Percentiles rank a stretch among this genome's conserved stretches.
Evolutionary conservation across 306 rosid species (phyloP).

Genomic region (Citrullus amarus): DNA sequence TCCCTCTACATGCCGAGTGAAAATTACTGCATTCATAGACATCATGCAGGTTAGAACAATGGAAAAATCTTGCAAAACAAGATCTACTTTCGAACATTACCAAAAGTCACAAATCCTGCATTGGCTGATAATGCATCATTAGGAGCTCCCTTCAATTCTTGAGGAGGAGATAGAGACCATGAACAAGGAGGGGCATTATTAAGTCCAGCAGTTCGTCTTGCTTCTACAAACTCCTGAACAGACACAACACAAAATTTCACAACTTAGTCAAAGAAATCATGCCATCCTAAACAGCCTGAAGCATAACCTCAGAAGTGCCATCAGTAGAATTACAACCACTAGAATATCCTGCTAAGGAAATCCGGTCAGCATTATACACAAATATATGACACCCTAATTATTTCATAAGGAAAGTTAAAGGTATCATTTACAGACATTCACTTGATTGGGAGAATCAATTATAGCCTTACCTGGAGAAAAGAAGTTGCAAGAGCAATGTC

Average conservation of each 20-base stretch:
- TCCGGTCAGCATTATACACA: background rate
- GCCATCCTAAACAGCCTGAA: background rate
- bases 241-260: constrained; percentile 2
- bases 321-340: background rate
- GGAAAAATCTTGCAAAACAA: constrained; percentile 6
- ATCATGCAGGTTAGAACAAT: constrained; percentile 5
- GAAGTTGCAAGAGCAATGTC: constrained; percentile 87
- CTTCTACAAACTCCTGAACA: constrained; percentile 90
- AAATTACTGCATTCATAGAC: constrained; percentile 59
- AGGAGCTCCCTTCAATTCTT: constrained; percentile 60
- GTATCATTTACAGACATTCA: background rate
- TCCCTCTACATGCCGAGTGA: constrained; percentile 87
- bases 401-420: background rate
- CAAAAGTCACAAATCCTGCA: constrained; percentile 94
- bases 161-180: constrained; percentile 78
- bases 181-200: constrained; percentile 71
- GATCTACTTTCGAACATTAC: constrained; percentile 34
- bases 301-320: background rate
- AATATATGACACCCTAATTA: background rate
- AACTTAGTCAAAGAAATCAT: constrained; percentile 5
- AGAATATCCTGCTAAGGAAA: background rate
- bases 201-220: constrained; percentile 87
- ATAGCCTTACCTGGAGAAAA: constrained; percentile 65
- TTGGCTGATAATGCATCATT: constrained; percentile 64
- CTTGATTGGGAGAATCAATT: background rate